Evolutionary conservation across 1,284 basidiomycete genomes (phyloP).

Genomic region (Chondrostereum purpureum): DNA sequence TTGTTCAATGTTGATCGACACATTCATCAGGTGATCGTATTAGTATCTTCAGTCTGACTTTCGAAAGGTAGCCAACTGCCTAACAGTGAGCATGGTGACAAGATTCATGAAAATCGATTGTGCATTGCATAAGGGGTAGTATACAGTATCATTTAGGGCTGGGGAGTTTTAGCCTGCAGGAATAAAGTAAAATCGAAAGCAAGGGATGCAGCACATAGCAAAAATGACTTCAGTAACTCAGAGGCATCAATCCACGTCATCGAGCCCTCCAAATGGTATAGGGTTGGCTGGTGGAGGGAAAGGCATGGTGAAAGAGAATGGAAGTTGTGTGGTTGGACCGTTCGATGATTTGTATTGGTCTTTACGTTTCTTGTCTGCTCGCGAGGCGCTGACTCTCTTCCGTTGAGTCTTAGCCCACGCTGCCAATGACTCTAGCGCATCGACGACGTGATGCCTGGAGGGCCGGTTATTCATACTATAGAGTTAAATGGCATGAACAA

Average conservation of each 20-base stretch:
- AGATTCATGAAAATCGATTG: too few species aligned
- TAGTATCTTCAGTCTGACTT: too few species aligned
- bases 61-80: too few species aligned
- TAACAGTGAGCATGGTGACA: too few species aligned
- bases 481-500: background rate
- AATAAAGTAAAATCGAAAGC: too few species aligned
- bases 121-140: too few species aligned
- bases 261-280: conserved; percentile 19
- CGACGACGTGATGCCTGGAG: conserved; percentile 42
- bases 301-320: conserved; percentile 7
- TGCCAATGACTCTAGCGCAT: conserved; percentile 41
- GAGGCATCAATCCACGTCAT: conserved; percentile 23
- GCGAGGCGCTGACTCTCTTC: conserved; percentile 26
- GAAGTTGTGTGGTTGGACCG: background rate
- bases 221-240: background rate
- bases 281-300: conserved; percentile 2
- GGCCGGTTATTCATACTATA: conserved; percentile 46
- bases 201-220: too few species aligned
- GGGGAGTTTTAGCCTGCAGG: too few species aligned
- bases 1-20: too few species aligned
- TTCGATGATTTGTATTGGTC: conserved; percentile 8
- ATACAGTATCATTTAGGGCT: too few species aligned
- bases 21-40: too few species aligned
- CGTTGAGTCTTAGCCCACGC: conserved; percentile 45
- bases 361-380: conserved; percentile 14